phyloP scores from a whole-genome alignment of 116 monocot species.

The Dioscorea cayenensis region DNA sequence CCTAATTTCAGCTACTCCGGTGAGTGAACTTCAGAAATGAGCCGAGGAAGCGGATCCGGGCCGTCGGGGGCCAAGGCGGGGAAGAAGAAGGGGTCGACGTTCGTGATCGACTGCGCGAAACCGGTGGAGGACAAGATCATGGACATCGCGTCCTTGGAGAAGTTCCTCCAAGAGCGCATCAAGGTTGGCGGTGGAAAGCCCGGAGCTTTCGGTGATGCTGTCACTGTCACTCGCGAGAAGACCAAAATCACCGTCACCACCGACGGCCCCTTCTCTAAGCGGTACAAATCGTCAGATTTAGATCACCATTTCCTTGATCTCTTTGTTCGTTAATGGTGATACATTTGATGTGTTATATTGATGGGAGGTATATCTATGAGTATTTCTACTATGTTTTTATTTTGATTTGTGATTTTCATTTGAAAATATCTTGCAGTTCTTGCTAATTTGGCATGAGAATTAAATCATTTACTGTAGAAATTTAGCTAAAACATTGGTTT shows the following conservation, averaged over 20 bases:
- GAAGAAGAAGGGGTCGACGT: slow-evolving; percentile 47
- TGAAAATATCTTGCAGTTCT: too few species aligned
- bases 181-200: slow-evolving; percentile 58
- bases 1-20: too few species aligned
- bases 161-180: slow-evolving; percentile 65
- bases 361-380: too few species aligned
- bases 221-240: slow-evolving; percentile 42
- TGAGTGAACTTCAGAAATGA: neutral
- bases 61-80: slow-evolving; percentile 22
- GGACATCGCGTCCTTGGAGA: slow-evolving; percentile 65
- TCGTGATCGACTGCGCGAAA: slow-evolving; percentile 53
- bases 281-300: slow-evolving; percentile 11
- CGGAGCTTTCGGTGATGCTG: slow-evolving; percentile 40
- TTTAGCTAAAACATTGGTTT: too few species aligned
- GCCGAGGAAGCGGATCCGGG: neutral
- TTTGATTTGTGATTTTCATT: too few species aligned
- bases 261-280: slow-evolving; percentile 52
- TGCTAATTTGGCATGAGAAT: too few species aligned
- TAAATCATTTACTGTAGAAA: too few species aligned
- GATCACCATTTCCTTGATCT: neutral
- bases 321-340: too few species aligned
- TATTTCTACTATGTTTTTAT: too few species aligned
- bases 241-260: slow-evolving; percentile 53
- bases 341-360: too few species aligned
- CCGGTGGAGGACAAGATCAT: slow-evolving; percentile 68